phyloP scores from a whole-genome alignment of 805 yeast genomes.

The Sugiyamaella floridensis region DNA sequence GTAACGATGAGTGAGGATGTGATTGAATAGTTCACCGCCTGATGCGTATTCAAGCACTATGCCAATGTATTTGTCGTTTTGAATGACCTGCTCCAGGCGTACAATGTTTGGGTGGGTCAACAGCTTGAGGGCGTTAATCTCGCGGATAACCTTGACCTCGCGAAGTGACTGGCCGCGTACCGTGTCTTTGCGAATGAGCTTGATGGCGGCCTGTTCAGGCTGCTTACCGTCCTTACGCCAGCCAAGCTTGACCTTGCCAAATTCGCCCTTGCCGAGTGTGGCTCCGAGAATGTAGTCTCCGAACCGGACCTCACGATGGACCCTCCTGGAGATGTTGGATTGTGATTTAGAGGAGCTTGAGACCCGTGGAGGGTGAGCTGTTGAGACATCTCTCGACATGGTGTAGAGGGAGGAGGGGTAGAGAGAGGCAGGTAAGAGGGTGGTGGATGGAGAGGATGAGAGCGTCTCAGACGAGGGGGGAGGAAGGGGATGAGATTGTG shows the following conservation, averaged over 20 bases:
- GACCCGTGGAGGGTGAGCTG: conserved; percentile 5
- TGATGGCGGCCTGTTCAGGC: conserved; percentile 64
- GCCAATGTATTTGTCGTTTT: conserved; percentile 91
- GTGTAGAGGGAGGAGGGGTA: not conserved
- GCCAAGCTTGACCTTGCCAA: conserved; percentile 94
- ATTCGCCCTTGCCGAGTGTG: conserved; percentile 96
- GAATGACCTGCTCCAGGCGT: conserved; percentile 82
- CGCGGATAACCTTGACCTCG: conserved; percentile 85
- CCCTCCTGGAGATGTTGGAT: conserved; percentile 22
- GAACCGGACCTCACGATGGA: conserved; percentile 45
- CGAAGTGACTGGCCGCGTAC: conserved; percentile 81
- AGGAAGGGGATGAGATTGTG: too few relatives aligned
- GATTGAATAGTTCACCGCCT: conserved; percentile 94
- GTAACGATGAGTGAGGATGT: conserved; percentile 77
- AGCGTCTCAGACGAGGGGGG: too few relatives aligned
- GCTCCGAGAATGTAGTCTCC: conserved; percentile 89
- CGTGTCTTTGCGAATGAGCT: conserved; percentile 79
- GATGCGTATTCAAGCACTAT: conserved; percentile 94
- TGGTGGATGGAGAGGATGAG: not conserved
- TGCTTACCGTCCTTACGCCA: conserved; percentile 75
- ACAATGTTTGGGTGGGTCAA: conserved; percentile 92
- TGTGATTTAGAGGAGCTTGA: conserved; percentile 23
- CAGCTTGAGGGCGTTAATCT: conserved; percentile 74
- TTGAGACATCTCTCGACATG: not conserved
- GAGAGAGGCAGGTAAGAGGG: not conserved